Evolutionary conservation across 176 grass and related monocot species (phyloP), one percentile per base, ranked within the genome.

Genomic region (Musa troglodytarum): DNA sequence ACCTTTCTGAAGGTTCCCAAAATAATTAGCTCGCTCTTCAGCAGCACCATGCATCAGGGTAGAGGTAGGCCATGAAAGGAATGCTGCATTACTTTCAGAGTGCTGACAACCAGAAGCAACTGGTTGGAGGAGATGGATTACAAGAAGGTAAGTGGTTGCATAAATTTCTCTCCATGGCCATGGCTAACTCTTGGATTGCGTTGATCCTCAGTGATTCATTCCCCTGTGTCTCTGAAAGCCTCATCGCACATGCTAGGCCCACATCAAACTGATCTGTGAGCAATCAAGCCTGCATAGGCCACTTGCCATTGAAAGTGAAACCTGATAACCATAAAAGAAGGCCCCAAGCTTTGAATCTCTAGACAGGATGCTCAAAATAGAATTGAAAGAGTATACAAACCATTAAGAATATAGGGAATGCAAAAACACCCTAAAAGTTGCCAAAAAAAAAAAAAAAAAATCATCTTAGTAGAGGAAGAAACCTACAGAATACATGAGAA

Each of bases 1-100:
- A 71, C 95, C 95, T 82, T 98, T 98, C 69, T 90, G 89, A 77
- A 99, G 95, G 78, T 99, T 99, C 16, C 83, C 95, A 72, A 99
- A 99, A 74, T 99, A 99, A 84, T 99, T 99, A 69, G 95, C 95
- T 43, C 90, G 90, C 13, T 91, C 95, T 81, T 99, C 95, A 0
- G 88, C 95, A 10, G 88, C 86, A 62, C 90, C 92, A 68, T 87
- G 88, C 61, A 87, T 85, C 69, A 97, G 86, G 80, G 87, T 93
- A 16, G 95, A 98, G 15, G 84, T 84, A 8, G 95, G 95, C 95
- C 95, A 98, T 76, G 92, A 91, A 80, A 98, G 94, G 85, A 93
- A 98, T 19, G 90, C 95, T 2, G 86, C 90, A 9, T 70, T 86
- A 72, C 80, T 89, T 69, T 98, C 90, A 28, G 84, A 75, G 82